Evolutionary conservation across 192 early-diverging fungal species (phyloP).

Genomic region (Podochytrium sp.): DNA sequence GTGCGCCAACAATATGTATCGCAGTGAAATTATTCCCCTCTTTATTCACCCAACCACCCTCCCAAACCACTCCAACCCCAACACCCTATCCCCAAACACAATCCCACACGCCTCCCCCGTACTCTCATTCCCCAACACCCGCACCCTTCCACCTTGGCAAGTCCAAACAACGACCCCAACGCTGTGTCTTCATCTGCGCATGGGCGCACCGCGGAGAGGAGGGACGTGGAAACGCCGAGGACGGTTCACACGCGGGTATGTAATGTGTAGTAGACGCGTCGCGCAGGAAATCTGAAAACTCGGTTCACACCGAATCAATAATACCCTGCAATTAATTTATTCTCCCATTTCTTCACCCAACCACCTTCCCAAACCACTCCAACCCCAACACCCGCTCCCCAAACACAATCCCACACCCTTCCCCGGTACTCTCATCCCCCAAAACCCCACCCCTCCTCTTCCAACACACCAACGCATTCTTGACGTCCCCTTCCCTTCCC

Average conservation of each 20-base stretch:
- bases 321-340: too few relatives aligned
- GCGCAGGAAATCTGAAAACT: too few relatives aligned
- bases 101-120: slow-evolving; percentile 16
- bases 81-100: slow-evolving; percentile 3
- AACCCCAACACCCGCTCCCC: neutral
- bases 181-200: slow-evolving; percentile 17
- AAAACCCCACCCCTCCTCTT: slow-evolving; percentile 19
- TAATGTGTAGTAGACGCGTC: slow-evolving; percentile 21
- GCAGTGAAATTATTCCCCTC: too few relatives aligned
- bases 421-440: slow-evolving; percentile 1
- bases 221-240: slow-evolving; percentile 12
- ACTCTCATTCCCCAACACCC: slow-evolving; percentile 1
- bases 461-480: slow-evolving; percentile 27
- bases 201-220: neutral
- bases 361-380: slow-evolving; percentile 26
- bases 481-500: slow-evolving; percentile 14
- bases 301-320: too few relatives aligned
- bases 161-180: slow-evolving; percentile 1
- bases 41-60: neutral
- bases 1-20: too few relatives aligned
- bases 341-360: neutral
- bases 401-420: slow-evolving; percentile 19
- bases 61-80: slow-evolving; percentile 22
- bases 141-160: slow-evolving; percentile 27
- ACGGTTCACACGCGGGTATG: slow-evolving; percentile 15